These are phyloP conservation scores for Arthrobotrys iridis DNA, from an alignment of 2,329 filamentous ascomycete species.

Conservation along the genomic window DNA sequence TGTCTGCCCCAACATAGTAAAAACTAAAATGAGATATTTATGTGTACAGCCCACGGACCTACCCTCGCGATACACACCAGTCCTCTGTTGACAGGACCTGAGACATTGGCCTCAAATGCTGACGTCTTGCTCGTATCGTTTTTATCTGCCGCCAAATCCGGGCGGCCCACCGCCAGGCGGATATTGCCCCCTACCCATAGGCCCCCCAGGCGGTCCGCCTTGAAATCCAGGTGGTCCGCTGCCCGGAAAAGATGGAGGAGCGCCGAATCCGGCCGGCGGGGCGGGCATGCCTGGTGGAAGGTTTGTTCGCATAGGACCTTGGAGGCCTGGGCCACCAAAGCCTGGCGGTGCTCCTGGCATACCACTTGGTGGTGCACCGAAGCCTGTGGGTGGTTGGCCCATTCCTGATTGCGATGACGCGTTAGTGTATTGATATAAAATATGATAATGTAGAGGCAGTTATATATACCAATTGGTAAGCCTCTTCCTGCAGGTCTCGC, in stretches of 20 bases:
- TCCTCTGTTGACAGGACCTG: background rate
- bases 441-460: constrained; percentile 28
- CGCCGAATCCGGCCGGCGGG: constrained; percentile 48
- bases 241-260: constrained; percentile 47
- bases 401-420: constrained; percentile 56
- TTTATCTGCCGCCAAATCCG: constrained; percentile 51
- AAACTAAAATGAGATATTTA: background rate
- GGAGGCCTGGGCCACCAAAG: constrained; percentile 54
- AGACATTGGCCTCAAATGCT: constrained; percentile 10
- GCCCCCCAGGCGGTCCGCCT: constrained; percentile 42
- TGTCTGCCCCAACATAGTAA: background rate
- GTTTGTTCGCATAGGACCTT: constrained; percentile 53
- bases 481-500: constrained; percentile 91
- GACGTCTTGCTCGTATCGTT: background rate
- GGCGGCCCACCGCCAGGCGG: constrained; percentile 47
- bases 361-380: constrained; percentile 56
- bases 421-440: constrained; percentile 62
- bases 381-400: constrained; percentile 57
- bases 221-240: constrained; percentile 50
- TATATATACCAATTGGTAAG: constrained; percentile 57
- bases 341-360: constrained; percentile 55
- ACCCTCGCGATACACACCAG: constrained; percentile 18
- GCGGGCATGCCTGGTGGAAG: constrained; percentile 53
- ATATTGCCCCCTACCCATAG: constrained; percentile 51
- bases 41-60: constrained; percentile 6